Conservation (phyloP, 2,329 filamentous ascomycete species). For the Calonectria montana region DNA sequence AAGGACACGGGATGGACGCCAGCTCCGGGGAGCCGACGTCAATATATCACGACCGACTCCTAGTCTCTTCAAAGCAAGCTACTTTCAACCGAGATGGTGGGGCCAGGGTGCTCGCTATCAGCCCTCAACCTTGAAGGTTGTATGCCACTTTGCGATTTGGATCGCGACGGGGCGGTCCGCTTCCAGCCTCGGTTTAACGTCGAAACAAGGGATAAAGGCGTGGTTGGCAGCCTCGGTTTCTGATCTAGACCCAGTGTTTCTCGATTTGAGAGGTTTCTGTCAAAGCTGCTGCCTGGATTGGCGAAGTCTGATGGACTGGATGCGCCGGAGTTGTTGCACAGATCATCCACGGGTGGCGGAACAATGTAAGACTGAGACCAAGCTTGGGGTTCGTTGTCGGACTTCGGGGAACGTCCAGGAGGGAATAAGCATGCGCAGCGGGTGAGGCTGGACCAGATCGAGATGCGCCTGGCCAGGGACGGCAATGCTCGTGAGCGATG, state of each 20-base stretch:
- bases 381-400: background rate
- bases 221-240: constrained; percentile 6
- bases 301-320: constrained; percentile 7
- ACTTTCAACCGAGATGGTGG: background rate
- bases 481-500: constrained; percentile 18
- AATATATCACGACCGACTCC: constrained; percentile 39
- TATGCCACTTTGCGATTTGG: constrained; percentile 3
- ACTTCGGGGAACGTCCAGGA: background rate
- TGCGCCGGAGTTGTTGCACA: constrained; percentile 13
- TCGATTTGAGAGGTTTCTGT: background rate
- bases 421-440: background rate
- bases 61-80: constrained; percentile 13
- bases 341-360: constrained; percentile 20
- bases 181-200: constrained; percentile 4
- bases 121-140: constrained; percentile 8
- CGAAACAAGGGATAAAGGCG: background rate
- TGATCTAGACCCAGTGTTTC: background rate
- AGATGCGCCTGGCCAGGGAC: background rate
- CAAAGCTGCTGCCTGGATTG: constrained; percentile 13
- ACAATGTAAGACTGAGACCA: constrained; percentile 10
- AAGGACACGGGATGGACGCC: constrained; percentile 24
- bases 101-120: background rate
- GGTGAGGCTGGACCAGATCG: constrained; percentile 1
- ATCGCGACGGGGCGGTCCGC: constrained; percentile 5
- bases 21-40: constrained; percentile 35